These are phyloP conservation scores for Hanseniaspora singularis DNA, from an alignment of 805 yeast species.

Conservation along the genomic window DNA sequence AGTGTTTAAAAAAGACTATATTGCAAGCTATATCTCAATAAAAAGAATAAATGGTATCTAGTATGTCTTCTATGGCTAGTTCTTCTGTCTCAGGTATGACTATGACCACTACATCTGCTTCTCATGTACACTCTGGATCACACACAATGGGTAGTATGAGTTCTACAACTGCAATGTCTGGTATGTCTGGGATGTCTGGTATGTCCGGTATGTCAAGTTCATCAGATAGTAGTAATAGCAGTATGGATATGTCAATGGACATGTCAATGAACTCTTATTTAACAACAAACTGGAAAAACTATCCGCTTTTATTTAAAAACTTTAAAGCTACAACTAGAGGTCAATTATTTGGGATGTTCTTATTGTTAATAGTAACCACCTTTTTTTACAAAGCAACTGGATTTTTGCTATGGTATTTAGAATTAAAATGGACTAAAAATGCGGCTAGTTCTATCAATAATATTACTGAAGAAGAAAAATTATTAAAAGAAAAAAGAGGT, in stretches of 20 bases:
- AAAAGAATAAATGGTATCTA: no score
- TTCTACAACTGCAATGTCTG: neutral
- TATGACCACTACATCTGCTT: neutral
- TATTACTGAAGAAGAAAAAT: constrained; percentile 29
- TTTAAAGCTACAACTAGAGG: constrained; percentile 44
- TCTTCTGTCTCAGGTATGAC: neutral
- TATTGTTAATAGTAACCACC: constrained; percentile 45
- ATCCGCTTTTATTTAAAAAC: constrained; percentile 52
- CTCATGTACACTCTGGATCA: no score
- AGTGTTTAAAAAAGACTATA: no score
- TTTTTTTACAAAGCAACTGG: constrained; percentile 49
- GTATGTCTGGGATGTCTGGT: constrained; percentile 13
- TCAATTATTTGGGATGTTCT: constrained; percentile 63
- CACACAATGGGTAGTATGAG: no score
- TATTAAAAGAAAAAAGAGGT: constrained; percentile 16
- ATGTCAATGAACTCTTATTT: constrained; percentile 49
- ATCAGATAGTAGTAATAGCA: neutral
- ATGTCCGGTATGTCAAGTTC: constrained; percentile 12
- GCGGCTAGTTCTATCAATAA: constrained; percentile 11
- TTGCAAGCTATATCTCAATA: no score
- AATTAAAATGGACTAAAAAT: constrained; percentile 45
- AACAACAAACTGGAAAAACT: constrained; percentile 37
- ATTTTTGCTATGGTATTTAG: constrained; percentile 51
- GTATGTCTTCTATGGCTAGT: neutral
- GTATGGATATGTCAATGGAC: neutral